Evolutionary conservation across 148 eudicot species (phyloP).

Genomic region (Camellia granthamiana): DNA sequence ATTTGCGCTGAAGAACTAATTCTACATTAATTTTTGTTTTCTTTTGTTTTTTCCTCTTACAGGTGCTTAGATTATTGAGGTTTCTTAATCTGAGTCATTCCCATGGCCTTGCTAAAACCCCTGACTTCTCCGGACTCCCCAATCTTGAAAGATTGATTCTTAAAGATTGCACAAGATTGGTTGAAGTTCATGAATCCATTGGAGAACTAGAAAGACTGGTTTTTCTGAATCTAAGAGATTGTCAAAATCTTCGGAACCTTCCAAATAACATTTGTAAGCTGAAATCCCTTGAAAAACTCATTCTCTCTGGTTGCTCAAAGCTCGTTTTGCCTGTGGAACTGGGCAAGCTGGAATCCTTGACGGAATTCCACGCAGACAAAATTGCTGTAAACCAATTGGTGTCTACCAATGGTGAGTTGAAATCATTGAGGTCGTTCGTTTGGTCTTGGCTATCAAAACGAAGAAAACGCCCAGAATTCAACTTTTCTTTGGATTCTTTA

Average conservation of each 20-base stretch:
- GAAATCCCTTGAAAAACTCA: slow-evolving; percentile 9
- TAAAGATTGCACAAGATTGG: slow-evolving; percentile 9
- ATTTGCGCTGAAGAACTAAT: neutral
- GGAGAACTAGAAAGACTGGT: slow-evolving; percentile 8
- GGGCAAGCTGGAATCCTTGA: slow-evolving; percentile 4
- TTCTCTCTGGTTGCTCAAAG: slow-evolving; percentile 16
- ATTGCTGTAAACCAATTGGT: neutral
- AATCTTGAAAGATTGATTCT: neutral
- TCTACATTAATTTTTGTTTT: neutral
- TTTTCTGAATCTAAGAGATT: slow-evolving; percentile 11
- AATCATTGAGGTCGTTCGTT: neutral
- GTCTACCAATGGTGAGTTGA: neutral
- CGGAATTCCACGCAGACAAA: neutral
- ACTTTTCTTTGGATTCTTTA: slow-evolving; percentile 8
- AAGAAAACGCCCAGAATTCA: neutral
- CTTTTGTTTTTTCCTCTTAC: neutral
- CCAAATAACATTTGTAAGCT: neutral
- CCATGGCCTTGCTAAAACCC: slow-evolving; percentile 4
- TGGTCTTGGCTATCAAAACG: neutral
- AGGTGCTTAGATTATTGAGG: slow-evolving; percentile 2
- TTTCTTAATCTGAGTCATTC: slow-evolving; percentile 12
- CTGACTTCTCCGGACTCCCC: slow-evolving; percentile 8
- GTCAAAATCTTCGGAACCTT: slow-evolving; percentile 16
- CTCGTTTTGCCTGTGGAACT: slow-evolving; percentile 8
- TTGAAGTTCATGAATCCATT: slow-evolving; percentile 17